These are phyloP conservation scores for Streptanthus diversifolius DNA, from an alignment of 345 rosid species.

Conservation along the genomic window DNA sequence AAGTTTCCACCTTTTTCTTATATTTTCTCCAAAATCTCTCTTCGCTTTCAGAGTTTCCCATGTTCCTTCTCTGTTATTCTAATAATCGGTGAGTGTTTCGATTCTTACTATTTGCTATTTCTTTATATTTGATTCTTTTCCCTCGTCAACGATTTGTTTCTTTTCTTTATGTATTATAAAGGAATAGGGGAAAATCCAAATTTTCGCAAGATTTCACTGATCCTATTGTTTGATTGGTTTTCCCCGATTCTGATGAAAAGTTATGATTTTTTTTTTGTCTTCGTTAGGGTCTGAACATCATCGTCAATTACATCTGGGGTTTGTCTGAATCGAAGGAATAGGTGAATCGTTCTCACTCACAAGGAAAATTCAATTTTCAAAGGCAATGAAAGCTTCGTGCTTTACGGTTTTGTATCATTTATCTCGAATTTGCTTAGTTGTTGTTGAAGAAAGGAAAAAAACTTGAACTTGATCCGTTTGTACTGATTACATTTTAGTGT, in stretches of 20 bases:
- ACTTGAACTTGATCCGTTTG: not conserved
- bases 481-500: not conserved
- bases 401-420: not conserved
- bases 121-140: not conserved
- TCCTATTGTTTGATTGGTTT: constrained; percentile 9
- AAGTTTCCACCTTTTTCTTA: not conserved
- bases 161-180: not conserved
- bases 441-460: constrained; percentile 2
- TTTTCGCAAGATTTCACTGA: not conserved
- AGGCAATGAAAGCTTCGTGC: not conserved
- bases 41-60: not conserved
- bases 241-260: not conserved
- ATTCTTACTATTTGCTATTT: not conserved
- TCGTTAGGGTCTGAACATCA: not conserved
- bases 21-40: constrained; percentile 1
- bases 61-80: constrained; percentile 8
- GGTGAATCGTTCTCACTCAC: not conserved
- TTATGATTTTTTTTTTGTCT: constrained; percentile 12
- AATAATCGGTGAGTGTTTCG: constrained; percentile 15
- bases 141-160: not conserved
- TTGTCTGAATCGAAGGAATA: not conserved
- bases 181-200: not conserved
- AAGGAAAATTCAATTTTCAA: not conserved
- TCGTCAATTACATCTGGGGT: constrained; percentile 15
- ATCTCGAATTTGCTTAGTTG: not conserved